Evolutionary conservation across 2,329 filamentous ascomycete genomes (phyloP).

Genomic region (Nothomitra cinnamomea): DNA sequence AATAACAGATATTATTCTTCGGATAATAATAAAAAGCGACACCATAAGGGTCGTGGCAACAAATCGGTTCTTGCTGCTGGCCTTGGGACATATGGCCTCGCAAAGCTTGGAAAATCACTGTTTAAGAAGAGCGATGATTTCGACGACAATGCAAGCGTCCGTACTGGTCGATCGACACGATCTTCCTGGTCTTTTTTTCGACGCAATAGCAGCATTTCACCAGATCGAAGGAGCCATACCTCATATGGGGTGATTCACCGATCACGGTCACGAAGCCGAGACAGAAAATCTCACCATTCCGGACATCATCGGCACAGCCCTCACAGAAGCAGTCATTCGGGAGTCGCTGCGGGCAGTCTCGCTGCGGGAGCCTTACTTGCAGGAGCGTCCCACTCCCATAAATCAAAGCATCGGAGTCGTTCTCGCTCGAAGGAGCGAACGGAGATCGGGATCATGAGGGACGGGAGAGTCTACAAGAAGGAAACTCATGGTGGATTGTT

Average conservation of each 20-base stretch:
- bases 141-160: constrained; percentile 42
- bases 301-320: constrained; percentile 9
- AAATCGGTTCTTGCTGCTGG: constrained; percentile 36
- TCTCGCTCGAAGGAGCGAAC: constrained; percentile 8
- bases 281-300: constrained; percentile 16
- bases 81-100: constrained; percentile 35
- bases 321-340: neutral
- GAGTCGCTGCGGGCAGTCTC: constrained; percentile 3
- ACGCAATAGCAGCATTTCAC: constrained; percentile 17
- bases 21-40: constrained; percentile 24
- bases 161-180: constrained; percentile 29
- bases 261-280: constrained; percentile 20
- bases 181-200: constrained; percentile 13
- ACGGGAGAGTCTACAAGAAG: constrained; percentile 20
- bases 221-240: constrained; percentile 25
- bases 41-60: constrained; percentile 20
- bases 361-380: neutral
- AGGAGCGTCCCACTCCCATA: neutral
- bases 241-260: constrained; percentile 24
- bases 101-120: constrained; percentile 34
- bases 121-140: constrained; percentile 35
- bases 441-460: constrained; percentile 16
- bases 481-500: constrained; percentile 4
- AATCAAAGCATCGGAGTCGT: constrained; percentile 2
- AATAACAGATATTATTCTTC: constrained; percentile 38